These are phyloP conservation scores for Beauveria sp. DNA, from an alignment of 2,329 filamentous ascomycete species.

Conservation along the genomic window DNA sequence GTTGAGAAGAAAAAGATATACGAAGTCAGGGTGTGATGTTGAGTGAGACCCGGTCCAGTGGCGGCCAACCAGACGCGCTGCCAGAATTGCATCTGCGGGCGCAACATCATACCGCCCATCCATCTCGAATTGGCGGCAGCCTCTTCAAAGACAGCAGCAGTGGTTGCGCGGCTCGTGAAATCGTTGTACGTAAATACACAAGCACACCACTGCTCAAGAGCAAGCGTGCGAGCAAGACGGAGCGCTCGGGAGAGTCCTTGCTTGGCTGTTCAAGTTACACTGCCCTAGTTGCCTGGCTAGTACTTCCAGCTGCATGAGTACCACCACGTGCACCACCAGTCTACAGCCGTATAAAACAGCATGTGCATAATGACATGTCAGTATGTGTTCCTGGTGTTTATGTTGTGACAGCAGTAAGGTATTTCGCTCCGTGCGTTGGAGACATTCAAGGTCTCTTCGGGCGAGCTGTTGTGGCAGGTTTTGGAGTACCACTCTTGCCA, in stretches of 20 bases:
- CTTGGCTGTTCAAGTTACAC: neutral
- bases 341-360: neutral
- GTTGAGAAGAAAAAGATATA: too few relatives aligned
- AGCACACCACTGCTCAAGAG: neutral
- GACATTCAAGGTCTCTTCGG: neutral
- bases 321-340: too few relatives aligned
- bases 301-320: neutral
- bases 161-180: neutral
- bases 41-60: neutral
- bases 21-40: too few relatives aligned
- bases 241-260: neutral
- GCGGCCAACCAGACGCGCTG: neutral
- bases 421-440: neutral
- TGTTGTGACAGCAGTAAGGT: neutral
- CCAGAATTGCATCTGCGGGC: neutral
- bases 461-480: neutral
- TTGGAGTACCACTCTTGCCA: neutral
- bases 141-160: neutral
- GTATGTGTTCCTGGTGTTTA: neutral
- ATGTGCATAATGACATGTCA: neutral
- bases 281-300: neutral
- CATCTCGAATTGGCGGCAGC: neutral
- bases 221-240: neutral
- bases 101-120: neutral
- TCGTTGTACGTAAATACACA: neutral